Evolutionary conservation across 2,329 filamentous ascomycete species (phyloP).

Genomic region (Colletotrichum sidae): DNA sequence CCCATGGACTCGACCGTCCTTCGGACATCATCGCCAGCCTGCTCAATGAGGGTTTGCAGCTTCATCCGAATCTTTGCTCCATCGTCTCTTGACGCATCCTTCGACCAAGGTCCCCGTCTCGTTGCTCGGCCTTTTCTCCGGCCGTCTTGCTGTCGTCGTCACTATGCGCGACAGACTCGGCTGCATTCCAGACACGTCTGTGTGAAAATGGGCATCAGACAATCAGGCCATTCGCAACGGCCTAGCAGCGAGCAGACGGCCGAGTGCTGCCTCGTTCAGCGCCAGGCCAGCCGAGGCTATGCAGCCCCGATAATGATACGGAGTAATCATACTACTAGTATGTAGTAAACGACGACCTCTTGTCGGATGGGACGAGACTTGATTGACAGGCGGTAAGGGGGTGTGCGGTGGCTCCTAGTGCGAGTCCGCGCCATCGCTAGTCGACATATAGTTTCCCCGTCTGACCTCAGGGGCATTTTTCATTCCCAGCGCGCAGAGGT

Average conservation of each 20-base stretch:
- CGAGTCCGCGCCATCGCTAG: conserved; percentile 18
- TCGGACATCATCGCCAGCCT: too few relatives aligned
- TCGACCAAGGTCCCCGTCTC: too few relatives aligned
- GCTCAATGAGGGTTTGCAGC: too few relatives aligned
- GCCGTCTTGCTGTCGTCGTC: not conserved
- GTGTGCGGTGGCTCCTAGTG: conserved; percentile 19
- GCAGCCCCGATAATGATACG: not conserved
- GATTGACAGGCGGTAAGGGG: conserved; percentile 22
- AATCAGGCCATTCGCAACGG: conserved; percentile 30
- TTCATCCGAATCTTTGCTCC: too few relatives aligned
- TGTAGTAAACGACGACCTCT: not conserved
- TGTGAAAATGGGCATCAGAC: conserved; percentile 12
- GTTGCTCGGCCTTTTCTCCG: not conserved
- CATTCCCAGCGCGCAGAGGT: not conserved
- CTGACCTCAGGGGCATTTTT: not conserved
- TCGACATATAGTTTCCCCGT: not conserved
- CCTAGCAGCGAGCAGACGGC: conserved; percentile 3
- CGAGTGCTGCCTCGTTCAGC: conserved; percentile 2
- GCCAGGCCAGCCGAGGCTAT: conserved; percentile 18
- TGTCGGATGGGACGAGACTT: conserved; percentile 16
- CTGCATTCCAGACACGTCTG: conserved; percentile 13
- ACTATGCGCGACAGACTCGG: conserved; percentile 1
- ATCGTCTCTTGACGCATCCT: too few relatives aligned
- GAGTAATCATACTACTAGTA: too few relatives aligned
- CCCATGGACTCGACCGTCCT: too few relatives aligned